These are phyloP conservation scores for Cyberlindnera mrakii DNA, from an alignment of 805 yeast genomes.

Conservation along the genomic window DNA sequence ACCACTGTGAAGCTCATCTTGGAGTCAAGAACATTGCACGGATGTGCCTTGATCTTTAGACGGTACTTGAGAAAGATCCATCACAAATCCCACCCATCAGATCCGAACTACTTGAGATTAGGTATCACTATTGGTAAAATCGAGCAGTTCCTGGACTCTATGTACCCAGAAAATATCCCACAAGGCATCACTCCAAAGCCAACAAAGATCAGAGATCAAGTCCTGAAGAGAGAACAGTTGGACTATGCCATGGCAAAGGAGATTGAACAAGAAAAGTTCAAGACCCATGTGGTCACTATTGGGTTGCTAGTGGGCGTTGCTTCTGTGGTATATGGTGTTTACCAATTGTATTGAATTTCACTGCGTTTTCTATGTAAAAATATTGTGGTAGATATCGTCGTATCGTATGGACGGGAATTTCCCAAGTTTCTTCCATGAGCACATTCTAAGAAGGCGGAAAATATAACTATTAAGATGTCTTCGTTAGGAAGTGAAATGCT, in stretches of 20 bases:
- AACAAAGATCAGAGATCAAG: slow-evolving; percentile 32
- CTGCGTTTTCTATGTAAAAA: neutral
- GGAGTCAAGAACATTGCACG: slow-evolving; percentile 65
- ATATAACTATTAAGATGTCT: no score
- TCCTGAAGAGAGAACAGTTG: slow-evolving; percentile 35
- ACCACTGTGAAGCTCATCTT: slow-evolving; percentile 73
- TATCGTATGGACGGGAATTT: neutral
- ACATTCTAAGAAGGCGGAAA: no score
- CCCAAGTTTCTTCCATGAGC: no score
- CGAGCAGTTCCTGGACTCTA: slow-evolving; percentile 77
- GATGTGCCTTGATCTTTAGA: slow-evolving; percentile 72
- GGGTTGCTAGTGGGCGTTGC: neutral
- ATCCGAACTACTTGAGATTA: slow-evolving; percentile 79
- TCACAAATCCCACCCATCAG: slow-evolving; percentile 69
- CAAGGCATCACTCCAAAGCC: slow-evolving; percentile 38
- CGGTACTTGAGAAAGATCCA: slow-evolving; percentile 71
- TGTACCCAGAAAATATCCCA: slow-evolving; percentile 63
- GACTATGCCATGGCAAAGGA: slow-evolving; percentile 29
- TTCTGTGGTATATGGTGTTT: slow-evolving; percentile 30
- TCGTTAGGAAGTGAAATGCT: no score
- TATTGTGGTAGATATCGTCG: neutral
- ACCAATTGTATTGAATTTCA: slow-evolving; percentile 14
- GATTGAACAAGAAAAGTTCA: slow-evolving; percentile 21
- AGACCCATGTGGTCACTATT: slow-evolving; percentile 13
- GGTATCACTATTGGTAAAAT: slow-evolving; percentile 84